phyloP scores from a whole-genome alignment of 2,329 filamentous ascomycete species.

The Xylaria sp. region DNA sequence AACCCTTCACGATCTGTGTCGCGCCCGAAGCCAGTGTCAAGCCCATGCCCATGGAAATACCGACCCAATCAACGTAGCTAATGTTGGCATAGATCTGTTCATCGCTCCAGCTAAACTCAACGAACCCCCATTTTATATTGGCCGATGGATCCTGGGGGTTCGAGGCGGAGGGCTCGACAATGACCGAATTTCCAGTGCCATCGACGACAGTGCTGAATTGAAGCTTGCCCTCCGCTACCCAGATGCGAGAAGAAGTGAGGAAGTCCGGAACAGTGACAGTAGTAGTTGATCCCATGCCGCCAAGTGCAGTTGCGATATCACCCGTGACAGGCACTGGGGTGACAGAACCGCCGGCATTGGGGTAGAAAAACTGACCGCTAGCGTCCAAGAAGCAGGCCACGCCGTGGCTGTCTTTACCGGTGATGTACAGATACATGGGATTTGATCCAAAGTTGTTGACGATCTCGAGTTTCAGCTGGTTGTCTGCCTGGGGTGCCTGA shows the following conservation, averaged over 20 bases:
- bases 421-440: slow-evolving; percentile 39
- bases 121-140: slow-evolving; percentile 44
- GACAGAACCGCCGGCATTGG: slow-evolving; percentile 30
- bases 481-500: slow-evolving; percentile 4
- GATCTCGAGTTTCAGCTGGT: slow-evolving; percentile 28
- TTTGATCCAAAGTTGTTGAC: slow-evolving; percentile 37
- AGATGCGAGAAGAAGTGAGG: slow-evolving; percentile 38
- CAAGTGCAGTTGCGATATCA: slow-evolving; percentile 36
- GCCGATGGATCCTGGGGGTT: slow-evolving; percentile 41
- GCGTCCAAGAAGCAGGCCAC: slow-evolving; percentile 37
- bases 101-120: slow-evolving; percentile 41
- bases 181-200: slow-evolving; percentile 27
- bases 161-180: slow-evolving; percentile 46
- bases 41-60: slow-evolving; percentile 46
- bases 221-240: slow-evolving; percentile 38
- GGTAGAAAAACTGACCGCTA: slow-evolving; percentile 38
- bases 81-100: slow-evolving; percentile 43
- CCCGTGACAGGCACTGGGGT: slow-evolving; percentile 31
- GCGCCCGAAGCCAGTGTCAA: slow-evolving; percentile 36
- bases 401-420: slow-evolving; percentile 34
- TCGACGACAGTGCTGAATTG: slow-evolving; percentile 35
- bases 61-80: slow-evolving; percentile 48
- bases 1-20: slow-evolving; percentile 38
- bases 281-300: slow-evolving; percentile 34
- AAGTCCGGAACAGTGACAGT: slow-evolving; percentile 37